Percentiles rank a stretch among this genome's conserved stretches.
phyloP scores from a whole-genome alignment of 208 protist genomes.

The Porcisia hertigi region DNA sequence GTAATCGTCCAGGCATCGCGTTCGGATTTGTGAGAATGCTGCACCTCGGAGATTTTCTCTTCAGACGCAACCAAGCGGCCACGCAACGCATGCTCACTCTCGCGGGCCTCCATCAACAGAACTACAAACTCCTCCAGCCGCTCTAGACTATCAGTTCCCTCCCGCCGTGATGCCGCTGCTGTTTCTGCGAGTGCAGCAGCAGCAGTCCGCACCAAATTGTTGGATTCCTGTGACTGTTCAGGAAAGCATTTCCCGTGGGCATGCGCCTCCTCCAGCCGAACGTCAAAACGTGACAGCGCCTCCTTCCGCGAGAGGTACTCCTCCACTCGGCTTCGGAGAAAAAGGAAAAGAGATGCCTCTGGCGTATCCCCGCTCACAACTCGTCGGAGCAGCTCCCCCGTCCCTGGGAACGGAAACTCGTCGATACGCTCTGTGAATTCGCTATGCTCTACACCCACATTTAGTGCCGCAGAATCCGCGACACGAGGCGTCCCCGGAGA shows the following conservation, averaged over 20 bases:
- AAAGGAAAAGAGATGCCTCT: neutral
- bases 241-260: neutral
- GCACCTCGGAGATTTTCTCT: constrained; percentile 36
- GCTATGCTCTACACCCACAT: constrained; percentile 27
- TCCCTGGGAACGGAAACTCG: constrained; percentile 20
- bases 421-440: constrained; percentile 12
- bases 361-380: neutral
- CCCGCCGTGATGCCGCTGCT: constrained; percentile 37
- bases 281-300: constrained; percentile 11
- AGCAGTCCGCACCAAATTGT: constrained; percentile 20
- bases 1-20: constrained; percentile 8
- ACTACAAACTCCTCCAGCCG: constrained; percentile 66
- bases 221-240: neutral
- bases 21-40: constrained; percentile 8
- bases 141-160: constrained; percentile 66
- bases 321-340: neutral
- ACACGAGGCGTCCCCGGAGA: constrained; percentile 35
- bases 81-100: constrained; percentile 46
- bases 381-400: constrained; percentile 6
- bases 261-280: constrained; percentile 21
- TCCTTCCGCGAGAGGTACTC: constrained; percentile 12
- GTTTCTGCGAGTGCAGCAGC: constrained; percentile 29
- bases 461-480: constrained; percentile 41
- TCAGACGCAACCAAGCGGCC: constrained; percentile 44
- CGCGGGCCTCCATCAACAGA: constrained; percentile 54